Evolutionary conservation across 2,329 filamentous ascomycete genomes (phyloP), one percentile per base, ranked within the genome.

Genomic region (Helminthosporium solani): DNA sequence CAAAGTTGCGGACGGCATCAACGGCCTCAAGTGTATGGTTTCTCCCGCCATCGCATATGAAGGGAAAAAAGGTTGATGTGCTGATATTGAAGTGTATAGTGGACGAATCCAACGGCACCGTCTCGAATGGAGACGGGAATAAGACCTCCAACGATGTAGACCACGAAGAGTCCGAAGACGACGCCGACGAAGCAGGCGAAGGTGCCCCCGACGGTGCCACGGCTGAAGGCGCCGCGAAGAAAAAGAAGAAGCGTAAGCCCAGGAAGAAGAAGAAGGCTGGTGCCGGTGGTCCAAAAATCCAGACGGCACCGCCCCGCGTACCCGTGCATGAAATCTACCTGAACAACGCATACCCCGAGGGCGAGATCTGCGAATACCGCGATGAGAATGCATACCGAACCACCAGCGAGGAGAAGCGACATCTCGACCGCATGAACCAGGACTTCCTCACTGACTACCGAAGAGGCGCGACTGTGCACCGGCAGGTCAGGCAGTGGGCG

Each of bases 401-500:
- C 3, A 95, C 89, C 11, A 84, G 78, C 68, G 89, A 92, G 70
- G 90, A 95, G 76, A 90, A 91, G 75, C 82, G 88, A 42, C 83
- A 92, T 63, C 78, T 91, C 43, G 87, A 91, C 69, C 87, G 87
- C 62, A 82, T 90, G 75, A 86, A 90, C 70, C 84, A 82, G 58
- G 86, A 91, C 53, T 91, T 89, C 74, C 72, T 95, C 42, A 77
- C 80, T 50, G 89, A 95, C 63, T 95, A 91, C 69, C 85, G 90
- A 51, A 82, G 91, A 61, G 89, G 83, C 37, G 88, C 89, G n/a
- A 89, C 95, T 72, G 82, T 89, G n/a, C 90, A 95, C 70, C 84
- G 90, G 46, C 87, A 95, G 67, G 89, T 94, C 46, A 85, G 90
- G 40, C 85, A 90, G 69, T 91, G 87, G 80, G 88, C 87, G 3